Evolutionary conservation across 257 asterid genomes (phyloP).

Genomic region (Cordia subcordata): DNA sequence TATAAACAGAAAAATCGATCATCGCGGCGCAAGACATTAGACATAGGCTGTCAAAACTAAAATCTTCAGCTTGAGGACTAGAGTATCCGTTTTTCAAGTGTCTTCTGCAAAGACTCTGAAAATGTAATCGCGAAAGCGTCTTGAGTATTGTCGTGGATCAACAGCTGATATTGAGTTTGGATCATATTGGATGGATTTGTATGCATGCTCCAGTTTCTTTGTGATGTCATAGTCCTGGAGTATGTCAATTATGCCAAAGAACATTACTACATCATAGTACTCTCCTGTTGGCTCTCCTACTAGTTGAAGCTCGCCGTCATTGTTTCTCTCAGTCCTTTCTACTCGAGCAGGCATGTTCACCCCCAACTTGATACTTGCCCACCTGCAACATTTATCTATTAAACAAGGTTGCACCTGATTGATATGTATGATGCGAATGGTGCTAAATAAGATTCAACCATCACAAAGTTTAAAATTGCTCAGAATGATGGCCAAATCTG

Average conservation of each 20-base stretch:
- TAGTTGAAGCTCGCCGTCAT: slow-evolving; percentile 54
- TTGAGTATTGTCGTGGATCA: slow-evolving; percentile 80
- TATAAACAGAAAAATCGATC: neutral
- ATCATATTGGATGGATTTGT: slow-evolving; percentile 85
- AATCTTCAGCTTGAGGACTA: too few relatives aligned
- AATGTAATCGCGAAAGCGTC: slow-evolving; percentile 85
- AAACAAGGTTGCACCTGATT: too few relatives aligned
- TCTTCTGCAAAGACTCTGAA: slow-evolving; percentile 87
- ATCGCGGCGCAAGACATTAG: too few relatives aligned
- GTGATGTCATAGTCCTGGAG: slow-evolving; percentile 96
- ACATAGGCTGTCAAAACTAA: neutral
- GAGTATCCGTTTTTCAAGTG: slow-evolving; percentile 11
- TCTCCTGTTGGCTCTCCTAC: slow-evolving; percentile 93
- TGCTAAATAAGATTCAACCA: too few relatives aligned
- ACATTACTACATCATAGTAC: slow-evolving; percentile 74
- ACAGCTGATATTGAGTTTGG: slow-evolving; percentile 94
- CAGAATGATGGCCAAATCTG: too few relatives aligned
- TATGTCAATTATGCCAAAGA: slow-evolving; percentile 89
- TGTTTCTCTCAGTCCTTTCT: slow-evolving; percentile 67
- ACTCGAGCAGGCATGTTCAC: slow-evolving; percentile 94
- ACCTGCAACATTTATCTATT: slow-evolving; percentile 28
- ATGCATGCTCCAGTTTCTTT: slow-evolving; percentile 92
- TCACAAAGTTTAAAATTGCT: too few relatives aligned
- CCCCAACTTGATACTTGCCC: slow-evolving; percentile 89
- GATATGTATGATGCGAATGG: too few relatives aligned